Percentiles rank a stretch among this genome's conserved stretches.
Evolutionary conservation across 2,329 filamentous ascomycete genomes (phyloP).

Genomic region (Exserohilum rostratum): DNA sequence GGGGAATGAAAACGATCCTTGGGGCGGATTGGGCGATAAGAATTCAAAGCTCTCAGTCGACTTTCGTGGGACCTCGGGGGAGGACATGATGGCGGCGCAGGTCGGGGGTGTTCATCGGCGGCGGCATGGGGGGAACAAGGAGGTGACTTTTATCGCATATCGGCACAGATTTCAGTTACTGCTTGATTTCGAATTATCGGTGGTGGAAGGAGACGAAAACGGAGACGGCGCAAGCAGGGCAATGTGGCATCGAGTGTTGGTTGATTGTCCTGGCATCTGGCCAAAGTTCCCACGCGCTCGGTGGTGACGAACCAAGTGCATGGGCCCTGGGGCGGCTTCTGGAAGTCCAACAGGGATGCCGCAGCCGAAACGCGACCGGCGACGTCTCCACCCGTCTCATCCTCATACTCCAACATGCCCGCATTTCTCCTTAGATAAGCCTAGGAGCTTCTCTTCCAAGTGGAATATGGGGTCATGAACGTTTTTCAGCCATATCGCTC

Average conservation of each 20-base stretch:
- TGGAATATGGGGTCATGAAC: too few relatives aligned
- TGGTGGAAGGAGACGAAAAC: neutral
- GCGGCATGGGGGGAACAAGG: constrained; percentile 42
- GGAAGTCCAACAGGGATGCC: constrained; percentile 9
- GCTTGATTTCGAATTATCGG: neutral
- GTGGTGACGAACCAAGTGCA: constrained; percentile 13
- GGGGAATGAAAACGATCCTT: constrained; percentile 61
- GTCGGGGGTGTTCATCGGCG: constrained; percentile 34
- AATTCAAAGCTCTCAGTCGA: constrained; percentile 59
- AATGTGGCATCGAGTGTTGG: constrained; percentile 4
- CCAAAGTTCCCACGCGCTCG: constrained; percentile 14
- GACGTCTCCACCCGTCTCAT: constrained; percentile 7
- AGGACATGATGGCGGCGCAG: constrained; percentile 47
- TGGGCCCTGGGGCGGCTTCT: constrained; percentile 11
- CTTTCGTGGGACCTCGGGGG: constrained; percentile 49
- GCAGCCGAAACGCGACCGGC: constrained; percentile 13
- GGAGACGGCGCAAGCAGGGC: neutral
- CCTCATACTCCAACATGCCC: neutral
- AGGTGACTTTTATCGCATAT: constrained; percentile 24
- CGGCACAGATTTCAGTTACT: neutral
- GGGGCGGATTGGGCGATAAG: constrained; percentile 50
- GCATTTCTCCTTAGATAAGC: constrained; percentile 5
- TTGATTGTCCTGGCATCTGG: constrained; percentile 2
- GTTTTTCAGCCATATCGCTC: too few relatives aligned
- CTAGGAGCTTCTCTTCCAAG: too few relatives aligned